Percentiles rank a stretch among this genome's conserved stretches.
Evolutionary conservation across 2,329 filamentous ascomycete species (phyloP).

Genomic region (Ophiostoma sp.): DNA sequence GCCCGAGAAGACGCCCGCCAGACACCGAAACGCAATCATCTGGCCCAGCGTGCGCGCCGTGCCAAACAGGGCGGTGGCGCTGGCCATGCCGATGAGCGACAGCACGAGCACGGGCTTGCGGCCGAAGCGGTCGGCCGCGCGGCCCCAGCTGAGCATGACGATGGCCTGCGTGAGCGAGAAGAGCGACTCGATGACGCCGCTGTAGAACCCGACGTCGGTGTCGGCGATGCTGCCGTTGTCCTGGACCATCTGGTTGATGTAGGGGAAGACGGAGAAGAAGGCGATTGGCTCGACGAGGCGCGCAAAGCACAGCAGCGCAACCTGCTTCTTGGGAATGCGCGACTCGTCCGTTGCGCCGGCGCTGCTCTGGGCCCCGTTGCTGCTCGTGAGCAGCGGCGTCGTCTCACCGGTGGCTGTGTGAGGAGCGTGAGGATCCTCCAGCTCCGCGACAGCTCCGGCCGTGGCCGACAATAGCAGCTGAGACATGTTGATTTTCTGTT

Average conservation of each 20-base stretch:
- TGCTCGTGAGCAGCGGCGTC: constrained; percentile 30
- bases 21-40: constrained; percentile 67
- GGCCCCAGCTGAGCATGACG: constrained; percentile 72
- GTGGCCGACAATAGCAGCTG: background rate
- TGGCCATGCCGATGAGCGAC: constrained; percentile 58
- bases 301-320: constrained; percentile 67
- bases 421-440: constrained; percentile 2
- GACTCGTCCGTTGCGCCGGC: background rate
- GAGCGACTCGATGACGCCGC: constrained; percentile 65
- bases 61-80: constrained; percentile 62
- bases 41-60: constrained; percentile 61
- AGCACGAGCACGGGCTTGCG: constrained; percentile 45
- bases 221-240: constrained; percentile 56
- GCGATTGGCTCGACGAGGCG: constrained; percentile 69
- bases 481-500: background rate
- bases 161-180: constrained; percentile 71
- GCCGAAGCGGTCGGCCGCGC: constrained; percentile 52
- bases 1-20: constrained; percentile 68
- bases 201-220: constrained; percentile 73
- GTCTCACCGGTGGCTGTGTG: constrained; percentile 13
- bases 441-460: background rate
- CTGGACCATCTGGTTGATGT: constrained; percentile 71
- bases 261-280: constrained; percentile 80
- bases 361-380: constrained; percentile 3
- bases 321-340: constrained; percentile 55